Conservation (phyloP, 2,329 filamentous ascomycete genomes). For the Exophiala spinifera region DNA sequence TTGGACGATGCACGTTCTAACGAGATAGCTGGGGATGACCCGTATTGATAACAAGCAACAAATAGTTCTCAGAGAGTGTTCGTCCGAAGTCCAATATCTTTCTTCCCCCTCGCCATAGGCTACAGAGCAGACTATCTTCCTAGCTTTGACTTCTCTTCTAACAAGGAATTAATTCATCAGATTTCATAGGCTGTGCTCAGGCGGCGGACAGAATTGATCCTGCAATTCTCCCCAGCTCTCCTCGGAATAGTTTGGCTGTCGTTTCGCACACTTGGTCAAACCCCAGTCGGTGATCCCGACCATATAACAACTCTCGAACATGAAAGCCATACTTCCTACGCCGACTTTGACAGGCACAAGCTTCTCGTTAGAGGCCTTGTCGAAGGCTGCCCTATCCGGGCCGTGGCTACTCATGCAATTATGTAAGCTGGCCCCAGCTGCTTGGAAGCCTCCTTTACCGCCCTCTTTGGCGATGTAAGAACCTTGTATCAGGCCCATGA, state of each 20-base stretch:
- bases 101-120: too few species aligned
- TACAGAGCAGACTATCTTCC: too few species aligned
- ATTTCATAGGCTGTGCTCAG: too few species aligned
- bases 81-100: too few species aligned
- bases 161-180: too few species aligned
- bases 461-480: conserved; percentile 52
- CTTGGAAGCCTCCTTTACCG: conserved; percentile 50
- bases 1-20: too few species aligned
- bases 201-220: background rate
- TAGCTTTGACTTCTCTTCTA: too few species aligned
- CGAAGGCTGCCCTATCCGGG: conserved; percentile 53
- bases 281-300: conserved; percentile 71
- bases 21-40: too few species aligned
- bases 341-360: conserved; percentile 55
- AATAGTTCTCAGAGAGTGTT: too few species aligned
- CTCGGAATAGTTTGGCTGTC: conserved; percentile 45
- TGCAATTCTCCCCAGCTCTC: conserved; percentile 32
- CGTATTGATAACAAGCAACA: too few species aligned
- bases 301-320: conserved; percentile 65
- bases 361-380: conserved; percentile 50
- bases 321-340: conserved; percentile 59
- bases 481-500: conserved; percentile 62
- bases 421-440: conserved; percentile 60
- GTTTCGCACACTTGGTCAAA: conserved; percentile 64
- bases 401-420: conserved; percentile 71